Conservation (phyloP, 345 rosid species). For the Brassica incana region DNA sequence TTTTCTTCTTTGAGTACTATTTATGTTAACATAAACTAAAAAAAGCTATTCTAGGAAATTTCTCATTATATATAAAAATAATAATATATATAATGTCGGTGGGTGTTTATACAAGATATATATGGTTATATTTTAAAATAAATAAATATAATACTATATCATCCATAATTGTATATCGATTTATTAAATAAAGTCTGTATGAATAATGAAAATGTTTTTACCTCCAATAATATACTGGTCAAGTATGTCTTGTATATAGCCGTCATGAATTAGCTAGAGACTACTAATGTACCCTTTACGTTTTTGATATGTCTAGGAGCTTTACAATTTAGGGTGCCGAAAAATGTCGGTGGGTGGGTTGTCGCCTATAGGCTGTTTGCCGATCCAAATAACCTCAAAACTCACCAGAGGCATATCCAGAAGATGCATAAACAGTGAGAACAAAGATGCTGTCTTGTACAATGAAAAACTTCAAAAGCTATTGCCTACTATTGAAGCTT, state of each 20-base stretch:
- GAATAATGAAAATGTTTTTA: not conserved
- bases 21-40: too few species aligned
- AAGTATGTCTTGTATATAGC: not conserved
- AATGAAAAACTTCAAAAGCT: constrained; percentile 45
- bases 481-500: constrained; percentile 28
- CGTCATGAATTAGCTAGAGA: not conserved
- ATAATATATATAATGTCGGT: too few species aligned
- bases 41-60: too few species aligned
- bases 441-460: constrained; percentile 43
- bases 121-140: too few species aligned
- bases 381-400: constrained; percentile 40
- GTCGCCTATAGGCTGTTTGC: constrained; percentile 60
- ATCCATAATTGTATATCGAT: not conserved
- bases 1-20: too few species aligned
- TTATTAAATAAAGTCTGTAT: not conserved
- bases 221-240: not conserved
- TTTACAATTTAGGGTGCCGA: constrained; percentile 46
- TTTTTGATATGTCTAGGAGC: constrained; percentile 33
- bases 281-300: not conserved
- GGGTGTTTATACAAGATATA: too few species aligned
- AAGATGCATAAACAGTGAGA: constrained; percentile 46
- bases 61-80: too few species aligned
- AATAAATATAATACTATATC: not conserved
- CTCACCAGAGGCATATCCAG: not conserved
- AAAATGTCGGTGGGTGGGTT: constrained; percentile 46